Conservation (phyloP, 129 eudicot species). For the Pseudognaphalium luteoalbum region DNA sequence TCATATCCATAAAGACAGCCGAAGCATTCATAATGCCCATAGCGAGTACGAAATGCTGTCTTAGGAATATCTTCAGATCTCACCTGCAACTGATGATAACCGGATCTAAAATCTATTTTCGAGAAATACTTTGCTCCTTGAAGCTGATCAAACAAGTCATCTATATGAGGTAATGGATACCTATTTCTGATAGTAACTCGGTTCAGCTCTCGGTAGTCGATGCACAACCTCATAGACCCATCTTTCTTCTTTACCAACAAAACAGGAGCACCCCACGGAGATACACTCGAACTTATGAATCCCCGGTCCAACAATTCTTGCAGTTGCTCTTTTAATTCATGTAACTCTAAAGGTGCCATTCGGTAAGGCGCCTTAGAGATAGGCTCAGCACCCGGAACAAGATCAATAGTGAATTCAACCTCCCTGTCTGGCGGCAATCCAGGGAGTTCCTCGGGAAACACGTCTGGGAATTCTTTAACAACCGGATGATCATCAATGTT, state of each 20-base stretch:
- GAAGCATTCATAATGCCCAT: too few relatives aligned
- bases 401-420: neutral
- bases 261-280: neutral
- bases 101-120: neutral
- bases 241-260: neutral
- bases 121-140: neutral
- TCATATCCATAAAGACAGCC: too few relatives aligned
- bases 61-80: too few relatives aligned
- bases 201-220: neutral
- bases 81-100: too few relatives aligned
- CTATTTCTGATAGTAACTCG: neutral
- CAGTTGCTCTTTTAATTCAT: neutral
- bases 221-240: neutral
- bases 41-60: too few relatives aligned
- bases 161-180: neutral
- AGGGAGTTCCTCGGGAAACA: neutral
- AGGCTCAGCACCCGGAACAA: neutral
- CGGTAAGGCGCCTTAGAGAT: neutral
- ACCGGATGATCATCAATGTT: neutral
- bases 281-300: neutral
- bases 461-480: neutral
- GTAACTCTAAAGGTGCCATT: conserved; percentile 1
- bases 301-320: neutral
- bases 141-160: neutral
- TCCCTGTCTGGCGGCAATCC: neutral